Evolutionary conservation across 129 eudicot species (phyloP).

Genomic region (Rutidosis leptorrhynchoides): DNA sequence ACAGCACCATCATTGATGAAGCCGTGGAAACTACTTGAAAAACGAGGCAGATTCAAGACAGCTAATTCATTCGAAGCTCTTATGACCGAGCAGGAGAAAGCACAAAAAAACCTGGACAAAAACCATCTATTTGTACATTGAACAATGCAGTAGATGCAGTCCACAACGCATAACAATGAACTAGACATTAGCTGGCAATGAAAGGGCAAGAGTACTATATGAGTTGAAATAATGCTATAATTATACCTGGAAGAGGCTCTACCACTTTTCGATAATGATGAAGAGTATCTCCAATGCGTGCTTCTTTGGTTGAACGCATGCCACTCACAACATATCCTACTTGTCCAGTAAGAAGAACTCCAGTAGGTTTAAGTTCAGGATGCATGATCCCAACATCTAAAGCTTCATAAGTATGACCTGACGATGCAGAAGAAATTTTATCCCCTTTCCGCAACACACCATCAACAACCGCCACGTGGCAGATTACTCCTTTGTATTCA

Average conservation of each 20-base stretch:
- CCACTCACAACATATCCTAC: constrained; percentile 94
- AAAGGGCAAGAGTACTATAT: no score
- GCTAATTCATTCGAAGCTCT: no score
- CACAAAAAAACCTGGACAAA: no score
- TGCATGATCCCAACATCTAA: constrained; percentile 94
- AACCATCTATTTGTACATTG: no score
- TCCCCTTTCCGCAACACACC: constrained; percentile 85
- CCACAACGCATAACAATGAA: no score
- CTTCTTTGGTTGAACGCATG: constrained; percentile 95
- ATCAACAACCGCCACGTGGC: constrained; percentile 95
- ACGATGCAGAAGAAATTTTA: constrained; percentile 73
- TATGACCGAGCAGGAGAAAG: no score
- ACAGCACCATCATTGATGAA: no score
- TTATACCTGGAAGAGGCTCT: constrained; percentile 91
- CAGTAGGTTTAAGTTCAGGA: constrained; percentile 82
- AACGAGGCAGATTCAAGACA: no score
- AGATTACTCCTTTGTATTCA: constrained; percentile 94
- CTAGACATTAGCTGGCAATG: no score
- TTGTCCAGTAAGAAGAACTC: constrained; percentile 85
- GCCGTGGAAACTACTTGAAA: no score
- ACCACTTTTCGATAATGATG: constrained; percentile 53
- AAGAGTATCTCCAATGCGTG: constrained; percentile 92
- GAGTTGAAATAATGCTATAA: no score
- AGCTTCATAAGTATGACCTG: constrained; percentile 80
- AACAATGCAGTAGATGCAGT: no score